Evolutionary conservation across 2,329 filamentous ascomycete species (phyloP).

Genomic region (Alternaria novae-zelandiae): DNA sequence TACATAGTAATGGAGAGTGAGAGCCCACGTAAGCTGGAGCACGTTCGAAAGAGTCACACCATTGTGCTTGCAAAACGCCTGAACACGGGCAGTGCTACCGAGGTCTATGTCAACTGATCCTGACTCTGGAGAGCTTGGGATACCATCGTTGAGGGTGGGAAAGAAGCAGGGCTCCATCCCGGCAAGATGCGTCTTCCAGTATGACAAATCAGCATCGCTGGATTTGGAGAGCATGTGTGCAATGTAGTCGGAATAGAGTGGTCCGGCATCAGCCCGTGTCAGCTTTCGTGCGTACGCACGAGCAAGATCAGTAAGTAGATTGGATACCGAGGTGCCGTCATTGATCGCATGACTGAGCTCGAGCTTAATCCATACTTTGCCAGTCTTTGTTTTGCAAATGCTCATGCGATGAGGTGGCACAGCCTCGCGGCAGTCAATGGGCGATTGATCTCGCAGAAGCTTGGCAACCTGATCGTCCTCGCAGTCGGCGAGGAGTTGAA

Average conservation of each 20-base stretch:
- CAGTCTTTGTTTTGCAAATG: constrained; percentile 50
- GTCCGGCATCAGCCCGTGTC: constrained; percentile 40
- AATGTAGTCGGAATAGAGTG: constrained; percentile 50
- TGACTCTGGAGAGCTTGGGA: constrained; percentile 46
- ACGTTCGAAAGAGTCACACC: constrained; percentile 58
- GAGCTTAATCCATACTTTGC: constrained; percentile 53
- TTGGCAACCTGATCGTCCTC: constrained; percentile 25
- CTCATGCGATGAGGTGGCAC: constrained; percentile 55
- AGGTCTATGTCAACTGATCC: constrained; percentile 48
- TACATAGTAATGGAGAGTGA: constrained; percentile 58
- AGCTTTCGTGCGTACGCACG: constrained; percentile 55
- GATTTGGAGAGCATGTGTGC: constrained; percentile 37
- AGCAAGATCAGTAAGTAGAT: constrained; percentile 56
- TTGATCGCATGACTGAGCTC: constrained; percentile 60
- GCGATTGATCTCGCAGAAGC: constrained; percentile 25
- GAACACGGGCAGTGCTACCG: constrained; percentile 30
- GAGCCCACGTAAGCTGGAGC: constrained; percentile 60
- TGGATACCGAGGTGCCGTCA: constrained; percentile 59
- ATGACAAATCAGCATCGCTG: constrained; percentile 45
- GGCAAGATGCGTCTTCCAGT: constrained; percentile 55
- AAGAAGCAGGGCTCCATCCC: constrained; percentile 57
- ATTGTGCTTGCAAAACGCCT: constrained; percentile 49
- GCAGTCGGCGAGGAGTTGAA: constrained; percentile 31
- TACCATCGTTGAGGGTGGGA: constrained; percentile 48
- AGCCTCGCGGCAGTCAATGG: constrained; percentile 37